Evolutionary conservation across 1,284 basidiomycete species (phyloP).

Genomic region (Meripilus lineatus): DNA sequence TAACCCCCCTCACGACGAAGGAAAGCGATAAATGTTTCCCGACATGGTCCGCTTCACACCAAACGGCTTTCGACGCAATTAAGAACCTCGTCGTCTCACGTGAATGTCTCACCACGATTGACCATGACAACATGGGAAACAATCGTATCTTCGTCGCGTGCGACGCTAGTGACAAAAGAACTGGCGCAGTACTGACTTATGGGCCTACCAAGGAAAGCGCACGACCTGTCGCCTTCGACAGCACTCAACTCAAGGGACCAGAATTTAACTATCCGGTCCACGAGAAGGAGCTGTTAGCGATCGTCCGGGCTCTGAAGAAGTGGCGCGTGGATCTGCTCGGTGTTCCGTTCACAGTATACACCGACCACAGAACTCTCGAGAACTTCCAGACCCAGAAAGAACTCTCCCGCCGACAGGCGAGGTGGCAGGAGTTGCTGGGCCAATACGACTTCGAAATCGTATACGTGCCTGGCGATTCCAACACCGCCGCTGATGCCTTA

Average conservation of each 20-base stretch:
- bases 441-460: slow-evolving; percentile 31
- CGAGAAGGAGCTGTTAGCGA: slow-evolving; percentile 23
- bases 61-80: slow-evolving; percentile 33
- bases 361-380: slow-evolving; percentile 36
- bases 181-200: slow-evolving; percentile 20
- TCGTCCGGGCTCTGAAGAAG: slow-evolving; percentile 19
- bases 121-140: slow-evolving; percentile 26
- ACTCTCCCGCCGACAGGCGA: slow-evolving; percentile 28
- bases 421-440: slow-evolving; percentile 33
- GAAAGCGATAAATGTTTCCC: slow-evolving; percentile 19
- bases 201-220: slow-evolving; percentile 8
- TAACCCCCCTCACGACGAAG: slow-evolving; percentile 29
- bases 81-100: slow-evolving; percentile 26
- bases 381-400: slow-evolving; percentile 32
- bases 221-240: slow-evolving; percentile 14
- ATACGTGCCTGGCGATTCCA: slow-evolving; percentile 32
- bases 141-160: slow-evolving; percentile 24
- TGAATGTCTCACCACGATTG: slow-evolving; percentile 26
- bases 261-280: slow-evolving; percentile 25
- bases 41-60: slow-evolving; percentile 26
- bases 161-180: slow-evolving; percentile 21
- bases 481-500: slow-evolving; percentile 32
- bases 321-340: slow-evolving; percentile 32
- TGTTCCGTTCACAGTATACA: slow-evolving; percentile 27
- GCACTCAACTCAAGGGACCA: slow-evolving; percentile 12